Conservation (phyloP, 129 eudicot species). For the Oenanthe sinensis region DNA sequence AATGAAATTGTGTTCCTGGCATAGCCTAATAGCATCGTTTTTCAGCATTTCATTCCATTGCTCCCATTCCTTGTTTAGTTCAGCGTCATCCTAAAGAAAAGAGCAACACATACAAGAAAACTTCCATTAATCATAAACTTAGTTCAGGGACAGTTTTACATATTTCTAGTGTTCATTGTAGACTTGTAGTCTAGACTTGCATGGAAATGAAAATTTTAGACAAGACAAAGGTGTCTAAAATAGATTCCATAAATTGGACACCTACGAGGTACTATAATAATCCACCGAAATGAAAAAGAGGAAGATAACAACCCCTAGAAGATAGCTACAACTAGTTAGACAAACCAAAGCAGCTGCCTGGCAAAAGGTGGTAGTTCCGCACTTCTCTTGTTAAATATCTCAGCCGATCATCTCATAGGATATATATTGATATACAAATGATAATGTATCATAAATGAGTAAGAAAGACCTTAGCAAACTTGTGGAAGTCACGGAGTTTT, state of each 20-base stretch:
- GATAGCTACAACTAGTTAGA: neutral
- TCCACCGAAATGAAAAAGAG: neutral
- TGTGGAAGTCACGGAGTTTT: slow-evolving; percentile 90
- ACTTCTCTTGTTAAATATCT: neutral
- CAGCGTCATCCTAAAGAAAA: slow-evolving; percentile 69
- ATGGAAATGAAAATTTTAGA: neutral
- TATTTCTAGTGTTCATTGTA: neutral
- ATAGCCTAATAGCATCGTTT: slow-evolving; percentile 73
- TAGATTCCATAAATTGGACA: neutral
- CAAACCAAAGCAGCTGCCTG: neutral
- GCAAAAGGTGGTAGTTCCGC: neutral
- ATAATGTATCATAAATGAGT: neutral
- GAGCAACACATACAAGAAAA: slow-evolving; percentile 12
- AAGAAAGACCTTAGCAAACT: slow-evolving; percentile 67
- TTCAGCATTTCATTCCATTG: slow-evolving; percentile 89
- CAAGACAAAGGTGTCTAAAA: too few species aligned
- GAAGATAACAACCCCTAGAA: neutral
- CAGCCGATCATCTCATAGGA: neutral
- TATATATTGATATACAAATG: neutral
- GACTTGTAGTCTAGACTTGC: neutral
- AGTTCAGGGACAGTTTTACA: neutral
- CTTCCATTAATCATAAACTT: neutral
- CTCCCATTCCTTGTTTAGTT: slow-evolving; percentile 76
- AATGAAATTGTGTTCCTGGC: slow-evolving; percentile 85
- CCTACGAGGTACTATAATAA: neutral